Evolutionary conservation across 345 rosid species (phyloP), one percentile per base, ranked within the genome.

Genomic region (Lepidium didymum): DNA sequence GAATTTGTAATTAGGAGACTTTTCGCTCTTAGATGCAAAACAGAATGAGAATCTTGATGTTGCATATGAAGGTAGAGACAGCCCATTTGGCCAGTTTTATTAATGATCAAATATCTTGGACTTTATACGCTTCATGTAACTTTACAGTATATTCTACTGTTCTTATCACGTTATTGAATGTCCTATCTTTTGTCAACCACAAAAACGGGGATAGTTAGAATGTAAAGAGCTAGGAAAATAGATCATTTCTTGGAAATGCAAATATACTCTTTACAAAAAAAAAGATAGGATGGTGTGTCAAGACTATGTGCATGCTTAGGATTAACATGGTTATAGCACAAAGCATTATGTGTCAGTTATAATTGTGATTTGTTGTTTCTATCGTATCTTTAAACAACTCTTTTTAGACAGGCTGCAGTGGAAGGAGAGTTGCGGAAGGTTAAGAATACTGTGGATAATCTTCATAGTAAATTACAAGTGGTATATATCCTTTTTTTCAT

Each of bases 341-440:
- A 41, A 60, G 41, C 29, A 36, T 41, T 59, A 43, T 68, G 33
- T 51, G 15, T 21, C 50, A 43, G 68, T 34, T 46, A 45, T 21
- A 21, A 47, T 4, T 31, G 13, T 45, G 25, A 21, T 55, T 15
- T 62, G 45, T 47, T 44, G 70, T 65, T 55, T 75, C 69, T 35
- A 55, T 69, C 29, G 57, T 70, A 81, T 68, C 81, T 72, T 72
- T 81, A 70, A 87, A 64, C 84, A 86, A 91, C 80, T 78, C 78
- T 73, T 78, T 84, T 89, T 85, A 89, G 99, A 91, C 96, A 95
- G 99, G 86, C 83, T 85, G 86, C 91, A 68, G 74, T 95, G 67
- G 98, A 95, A 81, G 91, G 77, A 68, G 94, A 95, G 79, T 70
- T 89, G 84, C 82, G 84, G 65, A 79, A 68, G 35, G 75, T 76